Conservation (phyloP, 352 stramenopile genomes). For the Phytopythium litorale region DNA sequence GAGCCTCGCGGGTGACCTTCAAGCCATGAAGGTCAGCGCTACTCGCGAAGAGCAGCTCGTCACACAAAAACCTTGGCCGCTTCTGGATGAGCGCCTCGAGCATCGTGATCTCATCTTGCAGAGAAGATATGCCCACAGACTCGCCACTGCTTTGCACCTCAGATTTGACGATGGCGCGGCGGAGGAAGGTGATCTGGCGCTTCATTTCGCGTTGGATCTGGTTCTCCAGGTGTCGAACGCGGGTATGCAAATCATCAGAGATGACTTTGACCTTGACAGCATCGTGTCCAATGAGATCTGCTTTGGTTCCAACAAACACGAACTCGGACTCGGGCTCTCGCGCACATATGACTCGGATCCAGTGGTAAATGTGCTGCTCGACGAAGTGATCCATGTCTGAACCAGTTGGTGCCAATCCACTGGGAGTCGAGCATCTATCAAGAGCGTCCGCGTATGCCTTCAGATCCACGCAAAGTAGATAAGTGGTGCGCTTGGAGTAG, state of each 20-base stretch:
- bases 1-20: neutral
- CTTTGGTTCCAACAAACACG: neutral
- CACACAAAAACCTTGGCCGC: neutral
- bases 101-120: neutral
- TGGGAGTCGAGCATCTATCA: too few species aligned
- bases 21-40: neutral
- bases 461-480: slow-evolving; percentile 15
- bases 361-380: slow-evolving; percentile 10
- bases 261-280: neutral
- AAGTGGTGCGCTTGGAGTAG: slow-evolving; percentile 12
- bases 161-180: too few species aligned
- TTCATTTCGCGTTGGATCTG: too few species aligned
- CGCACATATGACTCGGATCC: slow-evolving; percentile 7
- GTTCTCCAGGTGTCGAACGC: too few species aligned
- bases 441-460: neutral
- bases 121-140: too few species aligned
- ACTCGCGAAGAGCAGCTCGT: neutral
- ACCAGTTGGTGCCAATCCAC: too few species aligned
- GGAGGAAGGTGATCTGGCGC: too few species aligned
- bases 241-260: neutral
- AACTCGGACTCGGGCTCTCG: neutral
- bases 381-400: slow-evolving; percentile 10
- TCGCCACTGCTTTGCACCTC: too few species aligned
- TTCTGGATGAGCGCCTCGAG: neutral
- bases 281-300: neutral